Conservation (phyloP, 208 protist genomes). For the Lotmaria passim region DNA sequence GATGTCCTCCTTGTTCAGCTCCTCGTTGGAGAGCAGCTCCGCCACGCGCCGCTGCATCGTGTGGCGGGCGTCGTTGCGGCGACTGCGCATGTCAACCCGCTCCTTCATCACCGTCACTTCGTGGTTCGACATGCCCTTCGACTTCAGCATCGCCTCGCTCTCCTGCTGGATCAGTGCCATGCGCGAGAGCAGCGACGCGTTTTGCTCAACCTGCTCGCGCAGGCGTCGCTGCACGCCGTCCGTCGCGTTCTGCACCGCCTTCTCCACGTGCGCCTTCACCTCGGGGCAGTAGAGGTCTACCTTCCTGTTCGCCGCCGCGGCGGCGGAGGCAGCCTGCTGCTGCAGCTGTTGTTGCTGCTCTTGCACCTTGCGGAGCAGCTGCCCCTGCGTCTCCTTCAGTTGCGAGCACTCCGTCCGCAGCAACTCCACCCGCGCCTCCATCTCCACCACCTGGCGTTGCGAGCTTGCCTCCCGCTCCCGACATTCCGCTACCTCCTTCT, state of each 20-base stretch:
- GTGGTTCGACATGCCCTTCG: constrained; percentile 25
- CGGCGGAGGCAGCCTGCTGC: background rate
- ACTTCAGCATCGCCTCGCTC: constrained; percentile 38
- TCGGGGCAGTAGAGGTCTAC: constrained; percentile 32
- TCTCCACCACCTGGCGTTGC: constrained; percentile 20
- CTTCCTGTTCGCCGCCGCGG: background rate
- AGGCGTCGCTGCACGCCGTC: constrained; percentile 47
- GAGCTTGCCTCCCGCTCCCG: constrained; percentile 29
- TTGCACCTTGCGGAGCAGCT: constrained; percentile 8
- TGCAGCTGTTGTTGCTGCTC: constrained; percentile 10
- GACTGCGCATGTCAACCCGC: constrained; percentile 34
- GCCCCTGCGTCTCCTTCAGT: constrained; percentile 13
- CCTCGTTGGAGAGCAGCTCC: constrained; percentile 41
- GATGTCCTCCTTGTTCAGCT: constrained; percentile 56
- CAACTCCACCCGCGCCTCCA: constrained; percentile 21
- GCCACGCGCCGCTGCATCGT: constrained; percentile 64
- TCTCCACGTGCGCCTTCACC: constrained; percentile 44
- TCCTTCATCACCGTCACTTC: constrained; percentile 37
- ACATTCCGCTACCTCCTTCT: constrained; percentile 27
- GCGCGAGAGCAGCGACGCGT: constrained; percentile 44
- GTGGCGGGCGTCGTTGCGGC: constrained; percentile 33
- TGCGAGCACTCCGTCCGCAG: constrained; percentile 25
- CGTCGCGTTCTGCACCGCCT: constrained; percentile 36
- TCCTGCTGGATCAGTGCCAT: constrained; percentile 58
- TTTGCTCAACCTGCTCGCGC: constrained; percentile 47